These are phyloP conservation scores for Gilbertella persicaria DNA, from an alignment of 371 early-diverging fungal species.

Conservation along the genomic window DNA sequence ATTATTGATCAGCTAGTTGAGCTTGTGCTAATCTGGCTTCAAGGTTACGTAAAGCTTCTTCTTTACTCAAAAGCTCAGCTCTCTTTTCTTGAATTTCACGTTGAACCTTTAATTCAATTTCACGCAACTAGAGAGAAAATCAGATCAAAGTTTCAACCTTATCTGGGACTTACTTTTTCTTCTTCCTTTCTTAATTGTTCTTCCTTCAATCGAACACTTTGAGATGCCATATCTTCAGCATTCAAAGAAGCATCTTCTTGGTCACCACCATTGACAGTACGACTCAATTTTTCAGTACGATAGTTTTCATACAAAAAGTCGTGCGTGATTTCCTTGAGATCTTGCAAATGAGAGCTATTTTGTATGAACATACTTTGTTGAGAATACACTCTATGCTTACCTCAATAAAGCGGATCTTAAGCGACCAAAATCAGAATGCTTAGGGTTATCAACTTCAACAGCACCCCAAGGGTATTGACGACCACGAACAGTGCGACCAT, in stretches of 20 bases:
- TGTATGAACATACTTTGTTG: conserved; percentile 4
- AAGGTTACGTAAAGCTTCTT: conserved; percentile 59
- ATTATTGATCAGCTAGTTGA: conserved; percentile 34
- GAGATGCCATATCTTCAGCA: conserved; percentile 56
- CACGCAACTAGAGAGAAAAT: conserved; percentile 45
- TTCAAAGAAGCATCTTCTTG: conserved; percentile 48
- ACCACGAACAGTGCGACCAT: conserved; percentile 82
- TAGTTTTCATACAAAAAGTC: conserved; percentile 89
- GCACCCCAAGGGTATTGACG: conserved; percentile 99
- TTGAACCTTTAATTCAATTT: conserved; percentile 61
- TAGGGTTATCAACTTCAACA: conserved; percentile 89
- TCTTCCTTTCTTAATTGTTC: conserved; percentile 67
- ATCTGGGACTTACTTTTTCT: conserved; percentile 48
- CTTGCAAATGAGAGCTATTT: conserved; percentile 87
- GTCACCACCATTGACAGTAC: conserved; percentile 58
- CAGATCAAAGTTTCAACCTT: neutral
- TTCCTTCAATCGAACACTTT: conserved; percentile 57
- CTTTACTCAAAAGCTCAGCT: conserved; percentile 59
- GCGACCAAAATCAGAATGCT: conserved; percentile 97
- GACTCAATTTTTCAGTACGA: conserved; percentile 89
- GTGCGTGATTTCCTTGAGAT: conserved; percentile 88
- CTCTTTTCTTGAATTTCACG: conserved; percentile 63
- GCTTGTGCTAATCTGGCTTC: conserved; percentile 55
- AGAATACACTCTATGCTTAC: conserved; percentile 27
- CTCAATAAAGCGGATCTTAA: conserved; percentile 89